Percentiles rank a stretch among this genome's conserved stretches.
phyloP scores from a whole-genome alignment of 2,329 filamentous ascomycete species.

The Biscogniauxia marginata region DNA sequence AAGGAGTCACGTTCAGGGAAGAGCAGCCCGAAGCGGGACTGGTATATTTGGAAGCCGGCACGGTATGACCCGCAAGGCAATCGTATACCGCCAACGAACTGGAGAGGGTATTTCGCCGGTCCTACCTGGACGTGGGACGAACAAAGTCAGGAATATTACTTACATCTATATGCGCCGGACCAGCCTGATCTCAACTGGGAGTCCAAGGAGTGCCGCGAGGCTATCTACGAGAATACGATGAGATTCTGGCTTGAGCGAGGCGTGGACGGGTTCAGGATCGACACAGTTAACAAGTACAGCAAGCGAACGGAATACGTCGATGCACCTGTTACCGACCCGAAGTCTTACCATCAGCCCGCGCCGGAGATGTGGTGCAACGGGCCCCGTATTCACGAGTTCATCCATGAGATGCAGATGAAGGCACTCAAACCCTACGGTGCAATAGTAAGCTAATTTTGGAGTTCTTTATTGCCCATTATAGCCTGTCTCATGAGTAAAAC shows the following conservation, averaged over 20 bases:
- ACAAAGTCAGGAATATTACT: conserved; percentile 70
- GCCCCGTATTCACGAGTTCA: conserved; percentile 61
- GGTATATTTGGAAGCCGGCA: conserved; percentile 62
- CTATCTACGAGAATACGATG: conserved; percentile 66
- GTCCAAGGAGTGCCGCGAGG: conserved; percentile 61
- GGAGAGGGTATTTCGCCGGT: conserved; percentile 60
- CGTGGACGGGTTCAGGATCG: conserved; percentile 64
- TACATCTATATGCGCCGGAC: conserved; percentile 65
- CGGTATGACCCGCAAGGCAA: conserved; percentile 51
- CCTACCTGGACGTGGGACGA: conserved; percentile 71
- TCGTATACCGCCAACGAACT: conserved; percentile 75
- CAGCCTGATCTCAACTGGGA: conserved; percentile 82
- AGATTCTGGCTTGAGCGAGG: conserved; percentile 72
- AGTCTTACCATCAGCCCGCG: conserved; percentile 41
- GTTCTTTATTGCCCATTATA: too few relatives aligned
- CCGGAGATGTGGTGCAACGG: conserved; percentile 58
- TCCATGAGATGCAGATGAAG: conserved; percentile 55
- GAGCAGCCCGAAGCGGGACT: conserved; percentile 64
- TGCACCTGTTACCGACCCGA: conserved; percentile 43
- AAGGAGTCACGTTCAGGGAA: conserved; percentile 61
- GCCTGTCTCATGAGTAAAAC: too few relatives aligned
- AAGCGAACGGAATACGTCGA: conserved; percentile 59
- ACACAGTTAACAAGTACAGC: conserved; percentile 67
- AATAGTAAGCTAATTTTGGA: too few relatives aligned
- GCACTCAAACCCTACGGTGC: conserved; percentile 54